phyloP scores from a whole-genome alignment of 306 rosid genomes.

The Astragalus membranaceus region DNA sequence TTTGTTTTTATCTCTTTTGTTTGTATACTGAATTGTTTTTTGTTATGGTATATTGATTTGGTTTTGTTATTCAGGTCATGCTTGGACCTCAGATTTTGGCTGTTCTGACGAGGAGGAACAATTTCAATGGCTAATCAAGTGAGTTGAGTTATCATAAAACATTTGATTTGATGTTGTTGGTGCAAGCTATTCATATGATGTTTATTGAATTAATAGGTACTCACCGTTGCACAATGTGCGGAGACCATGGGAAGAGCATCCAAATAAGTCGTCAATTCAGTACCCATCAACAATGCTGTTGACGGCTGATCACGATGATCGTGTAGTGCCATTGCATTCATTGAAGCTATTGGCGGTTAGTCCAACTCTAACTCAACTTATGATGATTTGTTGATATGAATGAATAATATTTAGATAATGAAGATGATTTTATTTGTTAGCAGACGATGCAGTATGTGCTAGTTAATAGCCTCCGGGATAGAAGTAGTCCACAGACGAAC shows the following conservation, averaged over 20 bases:
- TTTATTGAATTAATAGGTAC: slow-evolving; percentile 40
- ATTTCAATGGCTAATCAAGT: slow-evolving; percentile 88
- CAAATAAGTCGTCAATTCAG: slow-evolving; percentile 41
- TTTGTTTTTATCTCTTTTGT: slow-evolving; percentile 17
- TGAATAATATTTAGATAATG: not conserved
- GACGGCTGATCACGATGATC: slow-evolving; percentile 99
- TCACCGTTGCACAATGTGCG: slow-evolving; percentile 89
- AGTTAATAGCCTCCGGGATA: slow-evolving; percentile 57
- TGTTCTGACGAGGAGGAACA: slow-evolving; percentile 90
- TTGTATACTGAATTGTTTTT: not conserved
- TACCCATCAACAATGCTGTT: slow-evolving; percentile 87
- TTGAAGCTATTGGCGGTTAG: slow-evolving; percentile 85
- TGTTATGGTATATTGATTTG: not conserved
- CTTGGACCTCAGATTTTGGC: slow-evolving; percentile 91
- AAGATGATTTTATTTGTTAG: not conserved
- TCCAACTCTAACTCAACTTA: not conserved
- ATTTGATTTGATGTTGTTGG: no score
- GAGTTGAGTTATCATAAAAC: slow-evolving; percentile 4
- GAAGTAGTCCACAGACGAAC: slow-evolving; percentile 82
- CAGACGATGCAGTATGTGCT: slow-evolving; percentile 79
- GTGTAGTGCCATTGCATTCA: slow-evolving; percentile 89
- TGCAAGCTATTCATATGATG: not conserved
- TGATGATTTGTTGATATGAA: no score
- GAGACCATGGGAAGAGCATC: slow-evolving; percentile 78
- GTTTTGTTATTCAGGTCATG: slow-evolving; percentile 59